Evolutionary conservation across 139 green algal species (phyloP), one percentile per base, ranked within the genome.

Genomic region (Micractinium conductrix): DNA sequence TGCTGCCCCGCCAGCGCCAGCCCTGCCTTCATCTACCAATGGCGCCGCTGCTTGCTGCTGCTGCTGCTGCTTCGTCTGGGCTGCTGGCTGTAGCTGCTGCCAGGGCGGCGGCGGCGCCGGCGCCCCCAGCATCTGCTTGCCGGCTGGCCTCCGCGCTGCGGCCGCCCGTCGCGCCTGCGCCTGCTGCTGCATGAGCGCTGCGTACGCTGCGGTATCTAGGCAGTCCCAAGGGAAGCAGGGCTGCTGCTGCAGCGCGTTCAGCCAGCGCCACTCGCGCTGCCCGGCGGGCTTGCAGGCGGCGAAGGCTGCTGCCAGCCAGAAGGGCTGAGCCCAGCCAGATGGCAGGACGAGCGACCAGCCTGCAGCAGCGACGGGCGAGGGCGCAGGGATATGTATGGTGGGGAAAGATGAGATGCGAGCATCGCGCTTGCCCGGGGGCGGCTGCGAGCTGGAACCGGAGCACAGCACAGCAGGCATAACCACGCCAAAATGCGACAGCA

Each of bases 301-400:
- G 35, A 65, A 87, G 22, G 76, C 68, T 7, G 90, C 74, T 12
- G 87, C 86, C 42, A 81, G 72, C 89, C 91, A 95, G 12, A 95
- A 79, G 16, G 85, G 84, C 21, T 71, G 38, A 48, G 89, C 86
- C 89, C 87, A 94, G 37, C 84, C 60, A 0, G 88, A 78, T 1
- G 91, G 91, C 40, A 95, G 44, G 40, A 95, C 45, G 38, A 95
- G 48, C 12, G 93, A 93, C 90, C 88, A 95, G 48, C 92, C 90
- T 53, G 44, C 45, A 40, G 38, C 14, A 21, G 24, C 58, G 63
- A 12, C 0, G 37, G 22, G 10, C 6, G n/a, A n/a, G n/a, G n/a
- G n/a, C n/a, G n/a, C n/a, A n/a, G n/a, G n/a, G n/a, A n/a, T n/a
- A n/a, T n/a, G n/a, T n/a, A n/a, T n/a, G n/a, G n/a, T n/a, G n/a